Base-by-base conservation (phyloP, 2,329 filamentous ascomycete species). In the Lecanicillium sp. region DNA sequence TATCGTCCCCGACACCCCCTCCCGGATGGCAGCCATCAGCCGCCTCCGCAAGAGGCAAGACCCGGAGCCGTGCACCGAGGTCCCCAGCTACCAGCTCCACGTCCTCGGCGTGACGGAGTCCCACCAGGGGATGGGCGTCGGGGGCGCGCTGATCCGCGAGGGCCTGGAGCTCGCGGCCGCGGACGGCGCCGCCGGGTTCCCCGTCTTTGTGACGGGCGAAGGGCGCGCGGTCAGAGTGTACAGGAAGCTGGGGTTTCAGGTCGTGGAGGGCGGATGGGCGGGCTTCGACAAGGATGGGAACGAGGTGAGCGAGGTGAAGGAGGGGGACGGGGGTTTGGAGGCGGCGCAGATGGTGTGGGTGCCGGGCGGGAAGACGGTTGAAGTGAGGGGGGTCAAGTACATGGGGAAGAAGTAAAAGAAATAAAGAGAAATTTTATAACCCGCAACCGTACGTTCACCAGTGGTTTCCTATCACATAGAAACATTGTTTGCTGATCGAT, bases 201-300 rank as follows among this genome's bases (percentile, higher is more conserved):
- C 45, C 6, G 29, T 48, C 5, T 48, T 40, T 10, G 37, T 48
- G 19, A 41, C 45, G n/a, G 45, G 45, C 24, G 36, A 48, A 29
- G 29, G 21, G 6, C 21, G 23, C 5, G 44, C 19, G 15, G 26
- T 48, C 24, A 26, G 29, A 6, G 21, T 33, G 2, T 48, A 48
- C 29, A 12, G 12, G 5, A 27, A 21, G 17, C 15, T 26, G 2
- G 45, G 45, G 20, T 48, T 48, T 20, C 37, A 41, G 19, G 15
- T 24, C 15, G 29, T 48, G 10, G 9, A 29, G 21, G 43, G 9
- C 2, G 29, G 32, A n/a, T 38, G 35, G 33, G 11, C 5, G 2
- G 23, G 43, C 5, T 32, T 47, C 15, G 36, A 47, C 9, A 17
- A 15, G 17, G 17, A 39, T 5, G 44, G 23, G n/a, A 9, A 15